A percentile compares a stretch with the other conserved stretches of the same genome.
Conservation (phyloP, 768 basidiomycete species). For the Boletus pseudo-olivaceus region DNA sequence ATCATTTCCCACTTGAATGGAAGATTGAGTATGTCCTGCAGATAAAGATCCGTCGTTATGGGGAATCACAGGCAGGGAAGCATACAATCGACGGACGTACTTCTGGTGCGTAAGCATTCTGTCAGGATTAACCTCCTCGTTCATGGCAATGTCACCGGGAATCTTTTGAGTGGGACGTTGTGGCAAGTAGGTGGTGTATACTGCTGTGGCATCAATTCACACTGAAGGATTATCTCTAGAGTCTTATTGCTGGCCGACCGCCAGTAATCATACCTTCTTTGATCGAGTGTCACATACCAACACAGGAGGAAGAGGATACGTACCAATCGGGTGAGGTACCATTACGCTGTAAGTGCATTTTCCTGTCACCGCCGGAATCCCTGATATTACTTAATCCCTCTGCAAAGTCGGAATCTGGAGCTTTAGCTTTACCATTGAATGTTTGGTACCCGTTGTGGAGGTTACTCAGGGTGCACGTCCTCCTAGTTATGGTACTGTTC, state of each 20-base stretch:
- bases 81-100: conserved; percentile 50
- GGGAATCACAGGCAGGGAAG: conserved; percentile 47
- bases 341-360: conserved; percentile 40
- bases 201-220: not conserved
- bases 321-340: conserved; percentile 43
- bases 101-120: conserved; percentile 38
- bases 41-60: conserved; percentile 51
- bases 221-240: conserved; percentile 19
- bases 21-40: conserved; percentile 17
- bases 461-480: conserved; percentile 40
- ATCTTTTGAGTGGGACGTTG: conserved; percentile 43
- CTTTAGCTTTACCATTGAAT: conserved; percentile 38
- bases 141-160: conserved; percentile 13
- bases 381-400: not conserved
- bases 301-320: conserved; percentile 41
- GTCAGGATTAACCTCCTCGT: not conserved
- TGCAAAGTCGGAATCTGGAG: conserved; percentile 47
- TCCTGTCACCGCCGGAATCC: not conserved
- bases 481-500: conserved; percentile 44
- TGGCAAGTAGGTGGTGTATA: conserved; percentile 36
- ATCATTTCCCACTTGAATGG: not conserved
- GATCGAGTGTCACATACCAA: conserved; percentile 47
- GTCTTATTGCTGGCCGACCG: conserved; percentile 47
- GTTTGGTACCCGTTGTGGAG: conserved; percentile 42
- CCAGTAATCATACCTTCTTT: conserved; percentile 41